Percentiles rank a stretch among this genome's conserved stretches.
phyloP scores from a whole-genome alignment of 2,329 filamentous ascomycete species.

The Nigrospora oryzae region DNA sequence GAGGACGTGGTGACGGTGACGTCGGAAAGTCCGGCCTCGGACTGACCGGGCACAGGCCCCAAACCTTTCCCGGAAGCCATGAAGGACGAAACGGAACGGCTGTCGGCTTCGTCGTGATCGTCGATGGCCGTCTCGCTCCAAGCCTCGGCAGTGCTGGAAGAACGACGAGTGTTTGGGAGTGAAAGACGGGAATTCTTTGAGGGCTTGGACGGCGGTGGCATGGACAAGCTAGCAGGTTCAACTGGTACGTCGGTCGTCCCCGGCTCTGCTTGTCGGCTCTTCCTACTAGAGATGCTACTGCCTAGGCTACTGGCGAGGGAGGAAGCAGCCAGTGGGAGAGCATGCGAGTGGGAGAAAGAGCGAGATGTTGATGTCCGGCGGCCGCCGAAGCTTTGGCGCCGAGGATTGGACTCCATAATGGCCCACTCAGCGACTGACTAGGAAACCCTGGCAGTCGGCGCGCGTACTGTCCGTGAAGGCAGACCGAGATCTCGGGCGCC shows the following conservation, averaged over 20 bases:
- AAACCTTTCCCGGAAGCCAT: slow-evolving; percentile 36
- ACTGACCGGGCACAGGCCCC: slow-evolving; percentile 30
- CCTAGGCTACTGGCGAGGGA: slow-evolving; percentile 15
- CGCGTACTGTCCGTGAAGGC: no score
- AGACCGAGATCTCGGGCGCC: no score
- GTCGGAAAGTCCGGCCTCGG: slow-evolving; percentile 41
- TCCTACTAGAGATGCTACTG: slow-evolving; percentile 32
- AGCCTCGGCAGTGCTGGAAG: slow-evolving; percentile 31
- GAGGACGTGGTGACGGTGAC: slow-evolving; percentile 47
- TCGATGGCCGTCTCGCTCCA: slow-evolving; percentile 37
- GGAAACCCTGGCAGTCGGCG: no score
- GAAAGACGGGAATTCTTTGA: slow-evolving; percentile 32
- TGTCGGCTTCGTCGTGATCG: slow-evolving; percentile 26
- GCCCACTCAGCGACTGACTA: no score
- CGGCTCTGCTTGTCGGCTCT: slow-evolving; percentile 51
- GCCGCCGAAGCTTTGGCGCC: slow-evolving; percentile 3
- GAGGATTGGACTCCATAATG: neutral
- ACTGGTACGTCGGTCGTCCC: slow-evolving; percentile 46
- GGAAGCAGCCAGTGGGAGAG: slow-evolving; percentile 33
- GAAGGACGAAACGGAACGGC: slow-evolving; percentile 34
- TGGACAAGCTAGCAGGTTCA: slow-evolving; percentile 54
- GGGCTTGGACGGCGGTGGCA: slow-evolving; percentile 45
- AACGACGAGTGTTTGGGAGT: slow-evolving; percentile 31
- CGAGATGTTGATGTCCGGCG: slow-evolving; percentile 12
- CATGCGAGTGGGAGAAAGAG: slow-evolving; percentile 20